Evolutionary conservation across 176 grass and related monocot species (phyloP).

Genomic region (Panicum miliaceum): DNA sequence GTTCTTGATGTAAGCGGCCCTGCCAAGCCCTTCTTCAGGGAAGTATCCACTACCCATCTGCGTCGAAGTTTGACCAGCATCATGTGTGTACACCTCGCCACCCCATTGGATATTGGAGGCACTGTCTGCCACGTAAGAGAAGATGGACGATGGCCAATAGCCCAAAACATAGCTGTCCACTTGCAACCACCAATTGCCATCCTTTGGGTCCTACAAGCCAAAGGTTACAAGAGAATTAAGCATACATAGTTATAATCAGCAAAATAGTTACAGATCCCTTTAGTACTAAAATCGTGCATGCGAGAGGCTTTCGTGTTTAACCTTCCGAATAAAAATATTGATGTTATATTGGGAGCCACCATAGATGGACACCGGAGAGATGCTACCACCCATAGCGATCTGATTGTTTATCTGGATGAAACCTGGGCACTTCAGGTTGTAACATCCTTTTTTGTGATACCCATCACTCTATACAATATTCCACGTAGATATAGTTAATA

Average conservation of each 20-base stretch:
- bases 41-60: slow-evolving; percentile 61
- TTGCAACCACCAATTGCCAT: slow-evolving; percentile 61
- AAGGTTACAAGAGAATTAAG: background rate
- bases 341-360: slow-evolving; percentile 69
- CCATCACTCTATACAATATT: slow-evolving; percentile 82
- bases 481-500: too few species aligned
- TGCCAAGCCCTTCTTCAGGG: slow-evolving; percentile 53
- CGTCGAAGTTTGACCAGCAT: slow-evolving; percentile 45
- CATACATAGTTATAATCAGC: slow-evolving; percentile 24
- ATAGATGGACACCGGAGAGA: slow-evolving; percentile 63
- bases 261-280: background rate
- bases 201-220: slow-evolving; percentile 44
- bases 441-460: slow-evolving; percentile 73
- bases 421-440: slow-evolving; percentile 78
- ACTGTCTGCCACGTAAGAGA: slow-evolving; percentile 42
- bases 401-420: slow-evolving; percentile 83
- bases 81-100: slow-evolving; percentile 43
- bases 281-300: too few species aligned
- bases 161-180: slow-evolving; percentile 41
- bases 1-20: slow-evolving; percentile 58
- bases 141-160: slow-evolving; percentile 60
- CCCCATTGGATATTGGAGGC: slow-evolving; percentile 55
- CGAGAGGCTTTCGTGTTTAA: slow-evolving; percentile 49
- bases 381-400: slow-evolving; percentile 75
- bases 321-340: slow-evolving; percentile 82